Evolutionary conservation across 495 filamentous ascomycete species (phyloP).

Genomic region (Aspergillus sclerotioniger): DNA sequence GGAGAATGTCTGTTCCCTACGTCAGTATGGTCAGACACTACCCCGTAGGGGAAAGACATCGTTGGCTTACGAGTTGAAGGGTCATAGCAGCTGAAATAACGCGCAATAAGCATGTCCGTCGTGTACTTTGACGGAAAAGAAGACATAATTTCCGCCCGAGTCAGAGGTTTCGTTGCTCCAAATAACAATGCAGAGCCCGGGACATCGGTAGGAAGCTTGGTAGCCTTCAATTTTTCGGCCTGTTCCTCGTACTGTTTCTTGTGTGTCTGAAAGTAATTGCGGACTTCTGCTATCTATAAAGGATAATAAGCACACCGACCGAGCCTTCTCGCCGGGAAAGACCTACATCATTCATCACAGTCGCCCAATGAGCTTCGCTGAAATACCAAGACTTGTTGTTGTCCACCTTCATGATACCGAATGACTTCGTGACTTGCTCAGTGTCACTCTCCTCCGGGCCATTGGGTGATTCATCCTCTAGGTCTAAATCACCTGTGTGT

Average conservation of each 20-base stretch:
- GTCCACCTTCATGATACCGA: constrained; percentile 85
- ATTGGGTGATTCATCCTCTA: constrained; percentile 52
- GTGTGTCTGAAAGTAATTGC: constrained; percentile 76
- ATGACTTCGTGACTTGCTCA: constrained; percentile 78
- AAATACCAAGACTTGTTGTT: constrained; percentile 84
- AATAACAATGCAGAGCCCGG: constrained; percentile 73
- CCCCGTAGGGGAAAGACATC: neutral
- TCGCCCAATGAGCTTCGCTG: constrained; percentile 87
- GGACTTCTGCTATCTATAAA: constrained; percentile 84
- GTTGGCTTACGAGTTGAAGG: constrained; percentile 62
- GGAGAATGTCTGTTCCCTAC: constrained; percentile 65
- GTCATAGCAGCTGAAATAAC: constrained; percentile 72
- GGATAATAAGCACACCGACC: constrained; percentile 10
- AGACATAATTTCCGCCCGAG: constrained; percentile 71
- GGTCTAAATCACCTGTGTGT: constrained; percentile 52
- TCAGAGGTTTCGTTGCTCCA: constrained; percentile 62
- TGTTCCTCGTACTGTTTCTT: constrained; percentile 69
- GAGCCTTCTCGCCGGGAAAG: constrained; percentile 10
- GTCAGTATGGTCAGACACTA: constrained; percentile 34
- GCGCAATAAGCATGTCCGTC: constrained; percentile 74
- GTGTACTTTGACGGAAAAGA: constrained; percentile 76
- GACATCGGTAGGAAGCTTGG: constrained; percentile 55
- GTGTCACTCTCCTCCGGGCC: constrained; percentile 75
- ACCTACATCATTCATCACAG: constrained; percentile 75
- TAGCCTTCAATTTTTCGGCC: constrained; percentile 58